Base-by-base conservation (phyloP, 2,329 filamentous ascomycete species). In the Cladosporium sp. region DNA sequence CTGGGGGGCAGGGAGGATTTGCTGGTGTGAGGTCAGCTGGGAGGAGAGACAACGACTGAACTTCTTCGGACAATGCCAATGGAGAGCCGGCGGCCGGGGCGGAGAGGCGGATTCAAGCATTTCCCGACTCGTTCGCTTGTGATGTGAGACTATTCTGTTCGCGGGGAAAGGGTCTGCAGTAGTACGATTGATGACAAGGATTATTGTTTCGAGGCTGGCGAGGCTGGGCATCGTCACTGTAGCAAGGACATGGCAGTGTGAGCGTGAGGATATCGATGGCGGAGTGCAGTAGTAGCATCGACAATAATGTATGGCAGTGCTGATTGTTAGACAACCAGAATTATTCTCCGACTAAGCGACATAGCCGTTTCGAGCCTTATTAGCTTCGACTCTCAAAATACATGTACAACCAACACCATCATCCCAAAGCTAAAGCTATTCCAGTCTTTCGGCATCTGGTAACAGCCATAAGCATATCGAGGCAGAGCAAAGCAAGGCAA, bases 61-160 rank as follows among this genome's bases (percentile, higher is more conserved):
- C 12, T 36, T 36, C 34, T 34, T 58, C 55, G 55, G 55, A 58
- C 32, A 58, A 58, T 58, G 55, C 32, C 30, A 24, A 24, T 58
- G 55, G 55, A 58, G 55, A 58, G 55, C 55, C 55, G 55, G 34
- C 34, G 55, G 55, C 55, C 55, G 55, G 55, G 34, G 55, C 55
- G 55, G 55, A 58, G n/a, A 58, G 34, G 32, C 49, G 55, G 11
- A 55, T 34, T 34, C 55, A 58, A 58, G 55, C 55, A 58, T 58
- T 34, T 30, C 52, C 52, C 52, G 52, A 28, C 51, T 28, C 49
- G 26, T 18, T 30, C 26, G 32, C 26, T 34, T 32, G 32, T 54
- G 21, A 30, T 36, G 34, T 36, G 34, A 30, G n/a, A 30, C 52
- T 18, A 10, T 10, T n/a, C 7, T 18, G 18, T 44, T 36, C 34